Percentiles rank a stretch among this genome's conserved stretches.
Evolutionary conservation across 495 filamentous ascomycete genomes (phyloP).

Genomic region (Annulohypoxylon nitens): DNA sequence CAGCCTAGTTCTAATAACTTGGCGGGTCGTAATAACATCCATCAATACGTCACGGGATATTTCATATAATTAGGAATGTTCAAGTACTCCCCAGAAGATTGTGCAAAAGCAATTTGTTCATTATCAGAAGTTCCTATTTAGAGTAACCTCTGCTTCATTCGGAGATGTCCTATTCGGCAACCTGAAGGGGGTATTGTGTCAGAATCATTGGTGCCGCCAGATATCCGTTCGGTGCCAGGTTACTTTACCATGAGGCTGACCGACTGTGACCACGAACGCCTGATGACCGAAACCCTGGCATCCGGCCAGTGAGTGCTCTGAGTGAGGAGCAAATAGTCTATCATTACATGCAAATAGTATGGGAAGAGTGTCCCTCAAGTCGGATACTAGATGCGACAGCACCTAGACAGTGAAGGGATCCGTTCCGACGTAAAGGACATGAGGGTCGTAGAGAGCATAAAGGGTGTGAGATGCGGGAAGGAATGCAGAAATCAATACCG

Average conservation of each 20-base stretch:
- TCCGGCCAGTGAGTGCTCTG: constrained; percentile 49
- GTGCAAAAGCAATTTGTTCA: constrained; percentile 49
- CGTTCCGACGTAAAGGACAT: constrained; percentile 45
- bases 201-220: constrained; percentile 54
- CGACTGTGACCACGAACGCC: constrained; percentile 54
- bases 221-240: constrained; percentile 53
- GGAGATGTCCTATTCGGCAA: constrained; percentile 51
- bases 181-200: constrained; percentile 51
- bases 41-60: not conserved
- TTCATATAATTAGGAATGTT: not conserved
- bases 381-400: constrained; percentile 34
- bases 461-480: constrained; percentile 39
- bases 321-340: constrained; percentile 53
- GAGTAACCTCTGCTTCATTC: constrained; percentile 50
- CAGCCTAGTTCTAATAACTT: not conserved
- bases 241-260: constrained; percentile 49
- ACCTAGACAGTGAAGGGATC: constrained; percentile 42
- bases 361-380: constrained; percentile 34
- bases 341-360: constrained; percentile 54
- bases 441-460: constrained; percentile 45
- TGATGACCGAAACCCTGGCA: constrained; percentile 50
- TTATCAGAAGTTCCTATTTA: constrained; percentile 54
- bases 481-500: constrained; percentile 56
- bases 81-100: not conserved
- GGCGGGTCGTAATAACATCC: not conserved